Base-by-base conservation (phyloP, 1,139 yeast genomes). In the Arxiozyma slooffiae region DNA sequence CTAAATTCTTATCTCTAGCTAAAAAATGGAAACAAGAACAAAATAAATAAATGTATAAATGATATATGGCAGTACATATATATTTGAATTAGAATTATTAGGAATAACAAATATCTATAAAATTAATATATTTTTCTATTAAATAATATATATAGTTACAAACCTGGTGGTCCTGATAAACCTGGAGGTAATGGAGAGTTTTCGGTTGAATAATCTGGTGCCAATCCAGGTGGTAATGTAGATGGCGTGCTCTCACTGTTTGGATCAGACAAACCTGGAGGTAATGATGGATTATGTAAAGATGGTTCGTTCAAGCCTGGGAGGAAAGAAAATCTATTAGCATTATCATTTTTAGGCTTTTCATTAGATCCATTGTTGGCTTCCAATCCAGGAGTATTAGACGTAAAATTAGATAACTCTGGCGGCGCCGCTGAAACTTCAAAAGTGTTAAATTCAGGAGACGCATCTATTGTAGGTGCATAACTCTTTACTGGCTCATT, bases 1-100 rank as follows among this genome's bases (percentile, higher is more conserved):
- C 76, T 52, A 78, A 76, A 58, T 78, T 85, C 52, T 70, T 83
- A 66, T 80, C 75, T 52, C 78, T 79, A 62, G 92, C 88, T 11
- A 76, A 74, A 63, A 76, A 76, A 63, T 84, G 87, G 90, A 59
- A 69, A 42, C 57, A 63, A 45, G 54, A 51, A 37, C 54, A 55
- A 16, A 41, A 39, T 34, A 41, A 46, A 26, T 23, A 41, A 18
- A 11, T 11, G 7, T 20, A 39, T 39, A 39, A 5, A 21, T 21
- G n/a, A 24, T 14, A 34, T 41, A 41, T 4, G 14, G 14, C 36
- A 30, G 3, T 30, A 4, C 7, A 30, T 30, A 11, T 14, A 30
- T 30, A 11, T 30, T 30, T 30, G n/a, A n/a, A 30, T 30, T 14
- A 6, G 14, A 6, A 30, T 30, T 11, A n/a, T 30, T 30, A 16